Evolutionary conservation across 305 asterid species (phyloP).

Genomic region (Fraxinus paxiana): DNA sequence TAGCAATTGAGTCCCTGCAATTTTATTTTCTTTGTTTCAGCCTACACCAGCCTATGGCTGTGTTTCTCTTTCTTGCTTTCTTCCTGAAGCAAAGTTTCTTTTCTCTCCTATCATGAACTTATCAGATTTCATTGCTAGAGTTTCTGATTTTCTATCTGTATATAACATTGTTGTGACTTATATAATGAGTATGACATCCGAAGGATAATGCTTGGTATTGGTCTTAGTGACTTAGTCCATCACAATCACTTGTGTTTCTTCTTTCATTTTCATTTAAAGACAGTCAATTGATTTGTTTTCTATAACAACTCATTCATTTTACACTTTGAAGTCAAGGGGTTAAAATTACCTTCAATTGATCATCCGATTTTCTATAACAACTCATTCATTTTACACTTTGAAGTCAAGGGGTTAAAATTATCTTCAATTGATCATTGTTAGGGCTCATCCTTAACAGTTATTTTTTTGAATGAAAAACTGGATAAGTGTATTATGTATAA

Average conservation of each 20-base stretch:
- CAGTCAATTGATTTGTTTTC: background rate
- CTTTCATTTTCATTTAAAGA: background rate
- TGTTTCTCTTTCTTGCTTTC: background rate
- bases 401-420: background rate
- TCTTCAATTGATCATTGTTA: background rate
- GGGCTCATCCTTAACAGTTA: background rate
- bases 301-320: background rate
- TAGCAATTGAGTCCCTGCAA: background rate
- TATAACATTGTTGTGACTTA: background rate
- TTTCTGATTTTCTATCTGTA: background rate
- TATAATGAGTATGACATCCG: background rate
- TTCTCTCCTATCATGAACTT: background rate
- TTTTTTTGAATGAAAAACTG: background rate
- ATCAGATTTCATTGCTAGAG: background rate
- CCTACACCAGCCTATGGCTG: background rate
- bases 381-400: background rate
- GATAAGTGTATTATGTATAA: background rate
- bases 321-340: background rate
- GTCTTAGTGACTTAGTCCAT: background rate
- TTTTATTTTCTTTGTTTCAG: background rate
- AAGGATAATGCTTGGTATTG: background rate
- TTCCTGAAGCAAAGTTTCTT: background rate
- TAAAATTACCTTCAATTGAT: no score
- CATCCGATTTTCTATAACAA: background rate
- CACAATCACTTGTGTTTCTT: background rate